Evolutionary conservation across 1,139 yeast genomes (phyloP), one percentile per base, ranked within the genome.

Genomic region (Blastobotrys apis): DNA sequence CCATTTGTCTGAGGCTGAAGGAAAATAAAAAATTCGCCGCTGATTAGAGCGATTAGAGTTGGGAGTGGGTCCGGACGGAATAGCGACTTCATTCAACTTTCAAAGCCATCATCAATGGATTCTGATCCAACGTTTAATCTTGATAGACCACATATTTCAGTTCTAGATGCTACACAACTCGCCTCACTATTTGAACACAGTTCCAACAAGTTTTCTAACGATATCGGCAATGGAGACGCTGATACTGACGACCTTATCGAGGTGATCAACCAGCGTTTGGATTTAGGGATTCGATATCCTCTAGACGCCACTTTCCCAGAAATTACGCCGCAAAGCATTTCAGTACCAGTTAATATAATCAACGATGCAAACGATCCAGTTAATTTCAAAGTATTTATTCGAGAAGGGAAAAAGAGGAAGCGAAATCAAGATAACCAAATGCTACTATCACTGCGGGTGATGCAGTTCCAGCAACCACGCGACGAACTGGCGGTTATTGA

Each of bases 91-190:
- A n/a, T n/a, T n/a, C n/a, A n/a, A n/a, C n/a, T n/a, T n/a, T n/a
- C n/a, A n/a, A n/a, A n/a, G n/a, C n/a, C n/a, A n/a, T n/a, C 17
- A 31, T 31, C 16, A 10, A 53, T 53, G 56, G 56, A 53, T 35
- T 45, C 55, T 22, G 56, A 53, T 41, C 44, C 49, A 20, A 37
- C 41, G 23, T 53, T 47, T 41, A 39, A 34, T 23, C 45, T 45
- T 15, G 46, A 50, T 29, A 38, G 55, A 23, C 56, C 56, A 5
- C 56, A 53, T 33, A 42, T 50, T 13, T 34, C 49, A 19, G 32
- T 41, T 3, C 35, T 41, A 19, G 44, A 41, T 22, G 29, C 39
- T 13, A 34, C 36, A 4, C 39, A 29, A 35, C 29, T 41, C 16
- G 35, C 26, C n/a, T 9, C 29, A 25, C 21, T 33, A 12, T 35